phyloP scores from a whole-genome alignment of 2,329 filamentous ascomycete genomes.

The Xylaria sp. region DNA sequence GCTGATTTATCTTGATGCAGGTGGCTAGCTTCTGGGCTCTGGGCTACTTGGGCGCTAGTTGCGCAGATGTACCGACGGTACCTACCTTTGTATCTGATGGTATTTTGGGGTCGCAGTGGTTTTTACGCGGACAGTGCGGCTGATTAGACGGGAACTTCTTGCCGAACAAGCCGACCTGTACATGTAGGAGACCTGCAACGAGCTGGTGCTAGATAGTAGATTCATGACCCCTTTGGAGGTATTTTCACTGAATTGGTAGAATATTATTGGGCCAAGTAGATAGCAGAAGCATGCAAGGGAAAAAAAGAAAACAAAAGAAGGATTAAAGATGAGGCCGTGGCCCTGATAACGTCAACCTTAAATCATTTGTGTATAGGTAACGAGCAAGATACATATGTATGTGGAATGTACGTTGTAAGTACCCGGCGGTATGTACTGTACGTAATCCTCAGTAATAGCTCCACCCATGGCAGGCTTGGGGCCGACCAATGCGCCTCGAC shows the following conservation, averaged over 20 bases:
- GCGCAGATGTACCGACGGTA: background rate
- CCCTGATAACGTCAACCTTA: constrained; percentile 2
- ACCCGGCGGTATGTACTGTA: background rate
- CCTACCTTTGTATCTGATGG: background rate
- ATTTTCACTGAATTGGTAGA: background rate
- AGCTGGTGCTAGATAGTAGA: background rate
- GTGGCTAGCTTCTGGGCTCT: constrained; percentile 2
- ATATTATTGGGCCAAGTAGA: constrained; percentile 17
- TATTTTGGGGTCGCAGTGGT: constrained; percentile 6
- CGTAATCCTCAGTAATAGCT: background rate
- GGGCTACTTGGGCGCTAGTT: constrained; percentile 1
- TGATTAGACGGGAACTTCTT: constrained; percentile 14
- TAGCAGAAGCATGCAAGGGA: constrained; percentile 1
- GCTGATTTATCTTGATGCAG: constrained; percentile 20
- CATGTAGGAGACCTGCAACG: background rate
- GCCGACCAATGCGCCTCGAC: background rate
- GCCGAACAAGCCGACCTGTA: constrained; percentile 20
- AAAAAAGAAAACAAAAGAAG: constrained; percentile 5
- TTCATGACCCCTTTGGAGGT: background rate
- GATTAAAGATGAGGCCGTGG: background rate
- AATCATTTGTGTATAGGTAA: background rate
- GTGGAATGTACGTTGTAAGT: background rate
- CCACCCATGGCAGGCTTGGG: background rate
- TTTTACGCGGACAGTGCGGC: constrained; percentile 28
- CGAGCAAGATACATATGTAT: background rate